A percentile compares a stretch with the other conserved stretches of the same genome.
These are phyloP conservation scores for Geotrichum reessii DNA, from an alignment of 1,139 yeast genomes.

Conservation along the genomic window DNA sequence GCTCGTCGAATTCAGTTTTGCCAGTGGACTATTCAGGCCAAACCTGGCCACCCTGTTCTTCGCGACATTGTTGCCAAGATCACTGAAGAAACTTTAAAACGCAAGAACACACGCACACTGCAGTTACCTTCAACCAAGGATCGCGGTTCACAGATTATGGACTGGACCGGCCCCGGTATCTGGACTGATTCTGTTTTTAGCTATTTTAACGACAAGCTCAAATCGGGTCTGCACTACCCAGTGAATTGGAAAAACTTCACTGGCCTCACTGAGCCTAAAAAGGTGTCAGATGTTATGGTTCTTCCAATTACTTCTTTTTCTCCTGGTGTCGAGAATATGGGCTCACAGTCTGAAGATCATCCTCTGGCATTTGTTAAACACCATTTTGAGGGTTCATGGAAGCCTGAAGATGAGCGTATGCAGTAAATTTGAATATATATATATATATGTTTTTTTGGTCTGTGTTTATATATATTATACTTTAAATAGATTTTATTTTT, in stretches of 20 bases:
- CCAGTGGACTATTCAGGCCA: conserved; percentile 74
- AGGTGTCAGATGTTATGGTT: conserved; percentile 72
- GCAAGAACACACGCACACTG: conserved; percentile 42
- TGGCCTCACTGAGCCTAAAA: conserved; percentile 56
- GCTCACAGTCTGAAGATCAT: conserved; percentile 55
- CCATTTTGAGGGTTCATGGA: conserved; percentile 72
- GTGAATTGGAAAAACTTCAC: conserved; percentile 57
- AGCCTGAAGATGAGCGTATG: conserved; percentile 35
- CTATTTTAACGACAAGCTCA: conserved; percentile 60
- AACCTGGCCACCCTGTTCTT: conserved; percentile 87
- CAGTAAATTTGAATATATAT: no score
- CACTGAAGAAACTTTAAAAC: conserved; percentile 63
- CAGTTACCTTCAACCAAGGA: conserved; percentile 45
- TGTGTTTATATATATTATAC: not conserved
- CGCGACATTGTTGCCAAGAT: conserved; percentile 74
- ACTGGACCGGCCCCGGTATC: conserved; percentile 97
- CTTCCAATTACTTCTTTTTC: conserved; percentile 80
- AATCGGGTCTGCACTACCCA: conserved; percentile 41
- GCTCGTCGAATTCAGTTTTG: conserved; percentile 73
- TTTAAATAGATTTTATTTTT: not conserved
- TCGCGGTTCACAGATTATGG: conserved; percentile 65
- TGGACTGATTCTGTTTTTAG: conserved; percentile 81
- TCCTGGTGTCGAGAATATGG: conserved; percentile 77
- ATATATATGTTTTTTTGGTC: not conserved
- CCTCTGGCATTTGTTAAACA: conserved; percentile 83